Conservation (phyloP, 371 early-diverging fungal genomes). For the Quaeritorhiza haematococci region DNA sequence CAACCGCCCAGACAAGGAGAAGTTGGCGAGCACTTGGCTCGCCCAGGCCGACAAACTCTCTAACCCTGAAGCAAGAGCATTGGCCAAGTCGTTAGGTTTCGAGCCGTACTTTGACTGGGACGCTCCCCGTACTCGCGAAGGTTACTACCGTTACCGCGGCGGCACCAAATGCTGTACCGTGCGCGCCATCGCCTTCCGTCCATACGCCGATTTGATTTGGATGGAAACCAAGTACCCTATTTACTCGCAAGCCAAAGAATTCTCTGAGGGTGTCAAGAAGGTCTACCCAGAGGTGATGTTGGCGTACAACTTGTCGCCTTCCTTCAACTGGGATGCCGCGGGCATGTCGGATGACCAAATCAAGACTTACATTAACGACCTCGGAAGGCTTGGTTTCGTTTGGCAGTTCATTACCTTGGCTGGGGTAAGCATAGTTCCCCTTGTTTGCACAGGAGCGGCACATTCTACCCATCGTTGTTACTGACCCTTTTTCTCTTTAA, state of each 20-base stretch:
- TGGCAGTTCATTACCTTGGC: constrained; percentile 98
- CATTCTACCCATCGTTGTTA: not conserved
- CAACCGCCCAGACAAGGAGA: constrained; percentile 36
- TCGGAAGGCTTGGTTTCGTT: constrained; percentile 89
- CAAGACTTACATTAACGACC: constrained; percentile 67
- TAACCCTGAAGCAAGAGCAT: constrained; percentile 73
- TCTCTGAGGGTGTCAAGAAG: constrained; percentile 75
- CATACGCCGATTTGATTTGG: constrained; percentile 94
- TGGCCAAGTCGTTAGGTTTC: constrained; percentile 76
- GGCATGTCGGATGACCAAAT: constrained; percentile 90
- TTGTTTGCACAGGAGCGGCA: not conserved
- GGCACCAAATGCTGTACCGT: constrained; percentile 87
- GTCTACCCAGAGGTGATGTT: constrained; percentile 62
- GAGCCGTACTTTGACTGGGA: constrained; percentile 93
- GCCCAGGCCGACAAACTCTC: constrained; percentile 60
- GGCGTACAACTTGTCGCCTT: constrained; percentile 95
- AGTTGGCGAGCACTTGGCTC: constrained; percentile 49
- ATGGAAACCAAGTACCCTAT: constrained; percentile 97
- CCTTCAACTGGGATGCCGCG: constrained; percentile 98
- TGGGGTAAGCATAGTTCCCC: constrained; percentile 46
- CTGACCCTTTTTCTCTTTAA: not conserved
- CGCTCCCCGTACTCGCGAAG: constrained; percentile 87
- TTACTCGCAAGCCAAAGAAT: constrained; percentile 86
- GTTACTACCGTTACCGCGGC: constrained; percentile 92
- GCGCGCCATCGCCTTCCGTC: constrained; percentile 85